Percentiles rank a stretch among this genome's conserved stretches.
Evolutionary conservation across 169 alveolate species (phyloP).

Genomic region (Plasmodium chabaudi): DNA sequence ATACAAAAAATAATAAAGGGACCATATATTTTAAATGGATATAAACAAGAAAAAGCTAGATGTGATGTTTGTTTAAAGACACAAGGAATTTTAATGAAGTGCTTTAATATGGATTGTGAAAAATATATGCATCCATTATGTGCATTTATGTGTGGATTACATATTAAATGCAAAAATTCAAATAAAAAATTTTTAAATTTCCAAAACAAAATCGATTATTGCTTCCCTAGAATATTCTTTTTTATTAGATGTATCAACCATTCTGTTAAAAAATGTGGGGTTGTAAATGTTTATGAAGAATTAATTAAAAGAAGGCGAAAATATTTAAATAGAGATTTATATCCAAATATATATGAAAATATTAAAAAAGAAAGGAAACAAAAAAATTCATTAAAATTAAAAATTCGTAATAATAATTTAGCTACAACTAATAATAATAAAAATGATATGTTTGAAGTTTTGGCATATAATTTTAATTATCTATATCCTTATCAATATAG

Average conservation of each 20-base stretch:
- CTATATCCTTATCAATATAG: conserved; percentile 51
- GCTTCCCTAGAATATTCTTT: conserved; percentile 68
- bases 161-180: conserved; percentile 60
- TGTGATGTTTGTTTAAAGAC: conserved; percentile 63
- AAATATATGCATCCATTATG: conserved; percentile 60
- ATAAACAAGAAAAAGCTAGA: conserved; percentile 3
- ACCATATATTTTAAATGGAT: conserved; percentile 41
- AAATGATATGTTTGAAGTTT: conserved; percentile 46
- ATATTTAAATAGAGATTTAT: conserved; percentile 68
- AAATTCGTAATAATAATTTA: conserved; percentile 4
- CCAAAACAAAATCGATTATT: conserved; percentile 43
- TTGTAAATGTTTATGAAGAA: conserved; percentile 35
- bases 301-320: conserved; percentile 55
- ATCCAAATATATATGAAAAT: conserved; percentile 69
- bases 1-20: background rate
- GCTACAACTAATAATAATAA: conserved; percentile 15
- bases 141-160: conserved; percentile 73
- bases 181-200: conserved; percentile 63
- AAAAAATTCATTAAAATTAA: conserved; percentile 42
- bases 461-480: conserved; percentile 59
- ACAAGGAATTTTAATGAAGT: conserved; percentile 55
- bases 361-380: conserved; percentile 72
- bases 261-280: conserved; percentile 61
- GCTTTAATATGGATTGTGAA: conserved; percentile 30
- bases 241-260: conserved; percentile 53